Evolutionary conservation across 495 filamentous ascomycete species (phyloP), one percentile per base, ranked within the genome.

Genomic region (Poronia punctata): DNA sequence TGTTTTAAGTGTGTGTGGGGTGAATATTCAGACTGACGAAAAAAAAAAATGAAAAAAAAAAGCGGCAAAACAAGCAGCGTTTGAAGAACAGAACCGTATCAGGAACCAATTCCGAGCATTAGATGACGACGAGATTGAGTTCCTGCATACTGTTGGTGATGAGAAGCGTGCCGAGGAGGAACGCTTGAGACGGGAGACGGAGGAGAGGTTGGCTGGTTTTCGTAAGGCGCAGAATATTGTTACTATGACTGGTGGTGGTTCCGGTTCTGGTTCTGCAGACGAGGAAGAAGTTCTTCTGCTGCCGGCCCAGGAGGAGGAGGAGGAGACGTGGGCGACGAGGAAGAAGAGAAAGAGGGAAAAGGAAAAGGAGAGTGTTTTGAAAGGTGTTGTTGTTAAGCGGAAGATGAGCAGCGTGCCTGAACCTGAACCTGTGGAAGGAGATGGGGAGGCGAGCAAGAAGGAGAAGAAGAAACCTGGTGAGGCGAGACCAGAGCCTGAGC

Each of bases 61-160:
- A 92, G 88, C 84, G 57, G 87, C 87, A 48, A 97, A 97, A 62
- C 88, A 97, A 66, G 89, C 94, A 54, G 88, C 86, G 35, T 95
- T 96, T 61, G 90, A 95, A 61, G 93, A 98, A 62, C 82, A 84
- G 48, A 77, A 77, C 41, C 76, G 82, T 44, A 61, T 98, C 31
- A 84, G 83, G 61, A 95, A 97, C 59, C 92, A 97, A 67, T 98
- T 96, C 67, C 83, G 88, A 38, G 76, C 86, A 7, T 76, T 98
- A 25, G 88, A 97, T 54, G 86, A 95, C 46, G 89, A 93, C 53
- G 92, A 98, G 64, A 75, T 92, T 45, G 89, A 94, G 3, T 98
- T 94, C 53, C 63, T 97, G 11, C 88, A 93, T 43, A 82, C 76
- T 2, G 76, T 95, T 11, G 63, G 81, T 22, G 83, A 83, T 48